Base-by-base conservation (phyloP, 345 rosid genomes). In the Melastoma malabathricum region DNA sequence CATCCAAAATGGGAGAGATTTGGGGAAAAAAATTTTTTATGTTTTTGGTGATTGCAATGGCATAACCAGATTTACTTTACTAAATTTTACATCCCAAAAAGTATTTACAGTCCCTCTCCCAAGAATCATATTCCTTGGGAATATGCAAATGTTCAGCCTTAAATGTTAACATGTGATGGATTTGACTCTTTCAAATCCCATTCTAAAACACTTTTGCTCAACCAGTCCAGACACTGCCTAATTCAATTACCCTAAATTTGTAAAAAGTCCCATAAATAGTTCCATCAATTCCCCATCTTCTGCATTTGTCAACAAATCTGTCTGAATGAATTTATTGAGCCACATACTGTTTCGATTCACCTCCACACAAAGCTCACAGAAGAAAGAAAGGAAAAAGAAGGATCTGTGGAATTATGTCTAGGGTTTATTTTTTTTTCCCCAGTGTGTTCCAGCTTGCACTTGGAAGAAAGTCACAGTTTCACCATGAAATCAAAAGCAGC, bases 81-180 rank as follows among this genome's bases (percentile, higher is more conserved):
- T n/a, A n/a, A n/a, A n/a, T n/a, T n/a, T n/a, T n/a, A n/a, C n/a
- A n/a, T n/a, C n/a, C n/a, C n/a, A n/a, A n/a, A n/a, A n/a, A n/a
- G n/a, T n/a, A n/a, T n/a, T n/a, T n/a, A n/a, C n/a, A n/a, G n/a
- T n/a, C n/a, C n/a, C n/a, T n/a, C n/a, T 22, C 25, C 25, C 25
- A 22, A 22, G 4, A 22, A 4, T 1, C 25, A 29, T 25, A n/a
- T 50, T 46, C 62, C 62, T 58, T 49, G 62, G 62, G 48, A 57
- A 57, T 57, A 20, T 57, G 47, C 60, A 48, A 31, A 31, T 49
- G 5, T 13, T 19, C 22, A 34, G 27, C 49, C 48, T 31, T 58
- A 58, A 58, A 58, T 58, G 62, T 41, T 16, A 58, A 50, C 62
- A 58, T 27, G 47, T 58, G 55, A 22, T 1, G 55, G 43, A 15